Conservation (phyloP, 768 basidiomycete genomes). For the Inosperma sp. region DNA sequence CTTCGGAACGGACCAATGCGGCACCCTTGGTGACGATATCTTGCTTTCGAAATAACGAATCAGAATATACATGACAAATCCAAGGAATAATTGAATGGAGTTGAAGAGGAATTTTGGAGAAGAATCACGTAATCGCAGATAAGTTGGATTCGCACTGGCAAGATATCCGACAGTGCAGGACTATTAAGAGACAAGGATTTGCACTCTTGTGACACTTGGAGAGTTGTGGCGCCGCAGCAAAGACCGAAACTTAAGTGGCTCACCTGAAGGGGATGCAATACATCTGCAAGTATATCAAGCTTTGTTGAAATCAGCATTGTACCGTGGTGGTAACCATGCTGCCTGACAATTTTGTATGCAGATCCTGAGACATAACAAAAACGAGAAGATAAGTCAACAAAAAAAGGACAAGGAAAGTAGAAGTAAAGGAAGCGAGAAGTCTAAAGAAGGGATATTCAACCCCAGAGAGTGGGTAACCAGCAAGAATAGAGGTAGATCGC, state of each 20-base stretch:
- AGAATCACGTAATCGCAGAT: background rate
- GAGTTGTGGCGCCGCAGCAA: too few relatives aligned
- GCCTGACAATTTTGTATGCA: constrained; percentile 91
- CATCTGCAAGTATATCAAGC: constrained; percentile 64
- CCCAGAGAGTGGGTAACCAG: background rate
- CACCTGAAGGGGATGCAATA: constrained; percentile 64
- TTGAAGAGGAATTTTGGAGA: background rate
- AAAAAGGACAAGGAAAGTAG: background rate
- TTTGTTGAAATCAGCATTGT: constrained; percentile 94
- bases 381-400: constrained; percentile 13
- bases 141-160: background rate
- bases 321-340: constrained; percentile 94
- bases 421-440: background rate
- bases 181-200: too few relatives aligned
- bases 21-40: constrained; percentile 83
- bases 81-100: background rate
- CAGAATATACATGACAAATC: background rate
- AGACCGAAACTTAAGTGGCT: constrained; percentile 12
- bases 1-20: constrained; percentile 88
- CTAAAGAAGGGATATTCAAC: background rate
- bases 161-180: background rate
- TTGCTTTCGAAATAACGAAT: constrained; percentile 40
- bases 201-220: too few relatives aligned
- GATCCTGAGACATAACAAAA: constrained; percentile 91
- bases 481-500: background rate